These are phyloP conservation scores for Raphanus raphanistrum DNA, from an alignment of 345 rosid genomes.

Conservation along the genomic window DNA sequence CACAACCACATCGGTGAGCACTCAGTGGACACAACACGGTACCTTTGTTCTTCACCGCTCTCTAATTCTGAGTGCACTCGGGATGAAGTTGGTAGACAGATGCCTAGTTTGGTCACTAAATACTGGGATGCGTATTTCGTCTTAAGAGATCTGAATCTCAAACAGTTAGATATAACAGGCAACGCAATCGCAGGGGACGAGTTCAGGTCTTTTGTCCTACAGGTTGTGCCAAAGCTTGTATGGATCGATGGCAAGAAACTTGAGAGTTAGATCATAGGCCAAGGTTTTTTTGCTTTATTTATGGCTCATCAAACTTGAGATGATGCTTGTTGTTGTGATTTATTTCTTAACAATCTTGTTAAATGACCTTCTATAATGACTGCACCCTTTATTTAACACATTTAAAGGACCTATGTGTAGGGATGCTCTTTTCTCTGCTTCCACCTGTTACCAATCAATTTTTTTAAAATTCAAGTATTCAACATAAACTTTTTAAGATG, in stretches of 20 bases:
- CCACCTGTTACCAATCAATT: not conserved
- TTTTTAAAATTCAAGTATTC: not conserved
- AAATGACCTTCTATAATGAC: slow-evolving; percentile 5
- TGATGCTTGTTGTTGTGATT: slow-evolving; percentile 15
- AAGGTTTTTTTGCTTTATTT: not conserved
- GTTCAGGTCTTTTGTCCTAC: slow-evolving; percentile 55
- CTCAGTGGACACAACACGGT: slow-evolving; percentile 75
- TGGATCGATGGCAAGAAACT: slow-evolving; percentile 59
- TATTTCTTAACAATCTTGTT: slow-evolving; percentile 8
- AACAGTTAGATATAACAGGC: slow-evolving; percentile 63
- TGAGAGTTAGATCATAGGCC: slow-evolving; percentile 26
- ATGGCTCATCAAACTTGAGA: slow-evolving; percentile 12
- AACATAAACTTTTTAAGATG: not conserved
- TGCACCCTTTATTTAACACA: not conserved
- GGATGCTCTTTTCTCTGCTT: not conserved
- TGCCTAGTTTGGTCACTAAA: slow-evolving; percentile 30
- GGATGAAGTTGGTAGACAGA: slow-evolving; percentile 35
- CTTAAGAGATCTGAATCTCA: slow-evolving; percentile 60
- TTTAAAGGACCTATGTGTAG: not conserved
- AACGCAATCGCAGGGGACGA: slow-evolving; percentile 58
- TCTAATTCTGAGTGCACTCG: slow-evolving; percentile 58
- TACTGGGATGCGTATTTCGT: slow-evolving; percentile 72
- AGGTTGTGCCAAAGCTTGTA: slow-evolving; percentile 61
- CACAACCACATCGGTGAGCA: slow-evolving; percentile 84
- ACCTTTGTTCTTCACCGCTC: slow-evolving; percentile 70